phyloP scores from a whole-genome alignment of 345 rosid species.

The Brassica rapa region DNA sequence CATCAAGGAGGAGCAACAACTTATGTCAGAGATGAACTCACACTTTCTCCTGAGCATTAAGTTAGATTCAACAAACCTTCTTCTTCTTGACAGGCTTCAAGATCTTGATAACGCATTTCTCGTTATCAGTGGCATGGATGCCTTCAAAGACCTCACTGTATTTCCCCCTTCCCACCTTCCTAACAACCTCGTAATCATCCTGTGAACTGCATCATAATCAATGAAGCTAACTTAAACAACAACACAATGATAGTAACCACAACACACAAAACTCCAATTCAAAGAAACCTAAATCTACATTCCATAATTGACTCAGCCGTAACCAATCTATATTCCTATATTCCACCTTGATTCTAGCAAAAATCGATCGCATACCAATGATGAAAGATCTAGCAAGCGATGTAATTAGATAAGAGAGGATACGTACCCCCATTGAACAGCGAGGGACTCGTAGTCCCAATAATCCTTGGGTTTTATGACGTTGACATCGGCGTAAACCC shows the following conservation, averaged over 20 bases:
- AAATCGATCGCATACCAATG: slow-evolving; percentile 3
- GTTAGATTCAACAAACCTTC: slow-evolving; percentile 54
- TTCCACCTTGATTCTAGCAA: slow-evolving; percentile 9
- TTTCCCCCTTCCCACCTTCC: slow-evolving; percentile 95
- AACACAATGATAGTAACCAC: not conserved
- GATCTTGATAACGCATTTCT: slow-evolving; percentile 92
- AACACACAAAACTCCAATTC: not conserved
- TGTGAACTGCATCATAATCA: slow-evolving; percentile 63
- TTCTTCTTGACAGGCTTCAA: slow-evolving; percentile 98
- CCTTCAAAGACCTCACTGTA: slow-evolving; percentile 98
- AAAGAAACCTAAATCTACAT: not conserved
- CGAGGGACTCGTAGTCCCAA: slow-evolving; percentile 72
- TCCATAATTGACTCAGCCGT: slow-evolving; percentile 4
- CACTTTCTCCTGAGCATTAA: no score
- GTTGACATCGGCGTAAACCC: slow-evolving; percentile 91
- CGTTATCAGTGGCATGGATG: slow-evolving; percentile 70
- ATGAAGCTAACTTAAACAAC: slow-evolving; percentile 7
- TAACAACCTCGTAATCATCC: slow-evolving; percentile 93
- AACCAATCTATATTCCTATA: not conserved
- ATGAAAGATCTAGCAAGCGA: not conserved
- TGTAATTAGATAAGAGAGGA: not conserved
- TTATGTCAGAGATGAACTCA: not conserved
- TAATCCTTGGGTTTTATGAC: slow-evolving; percentile 81
- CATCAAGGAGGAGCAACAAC: not conserved
- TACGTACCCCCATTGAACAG: slow-evolving; percentile 87